Base-by-base conservation (phyloP, 1,139 yeast species). In the Saccharomyces pastorianus region DNA sequence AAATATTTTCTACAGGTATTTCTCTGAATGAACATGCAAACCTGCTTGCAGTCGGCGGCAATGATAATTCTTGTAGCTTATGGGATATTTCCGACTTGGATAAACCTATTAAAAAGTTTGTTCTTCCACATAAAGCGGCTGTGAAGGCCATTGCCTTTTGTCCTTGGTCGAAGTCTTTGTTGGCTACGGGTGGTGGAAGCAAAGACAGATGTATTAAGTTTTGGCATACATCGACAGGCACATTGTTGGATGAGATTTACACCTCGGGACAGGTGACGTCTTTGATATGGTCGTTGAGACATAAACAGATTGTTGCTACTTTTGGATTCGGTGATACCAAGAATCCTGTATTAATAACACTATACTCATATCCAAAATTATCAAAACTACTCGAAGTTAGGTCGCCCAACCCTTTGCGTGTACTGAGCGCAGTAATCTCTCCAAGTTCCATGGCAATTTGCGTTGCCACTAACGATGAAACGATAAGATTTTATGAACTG, bases 131-230 rank as follows among this genome's bases (percentile, higher is more conserved):
- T 64, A 76, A 76, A 47, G 95, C 95, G 0, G 95, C 95, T 0
- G 90, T 87, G 0, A 87, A 87, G 67, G 95, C 95, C 0, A 75
- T 87, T 57, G 82, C 88, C 26, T 87, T 84, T 74, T 86, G 95
- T 67, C 95, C 95, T 0, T 85, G 85, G 82, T 85, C 87, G 58
- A 80, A 79, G 52, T 80, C 85, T 47, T 69, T 87, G 28, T 70
- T 87, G 53, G 95, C 89, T 7, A 86, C 95, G 0, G 95, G 95
- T 0, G 95, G 91, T 23, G 95, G 95, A 0, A 82, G 88, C 27
- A 81, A 84, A 54, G 95, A 87, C 66, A 76, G 86, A 73, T 75
- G 75, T 26, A 72, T 76, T 13, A 73, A 89, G 53, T 88, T 89
- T 65, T 90, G 96, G 96, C 96, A 91, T 68, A 78, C 93, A 0